Evolutionary conservation across 2,329 filamentous ascomycete species (phyloP), one percentile per base, ranked within the genome.

Genomic region (Aspergillus carbonarius): DNA sequence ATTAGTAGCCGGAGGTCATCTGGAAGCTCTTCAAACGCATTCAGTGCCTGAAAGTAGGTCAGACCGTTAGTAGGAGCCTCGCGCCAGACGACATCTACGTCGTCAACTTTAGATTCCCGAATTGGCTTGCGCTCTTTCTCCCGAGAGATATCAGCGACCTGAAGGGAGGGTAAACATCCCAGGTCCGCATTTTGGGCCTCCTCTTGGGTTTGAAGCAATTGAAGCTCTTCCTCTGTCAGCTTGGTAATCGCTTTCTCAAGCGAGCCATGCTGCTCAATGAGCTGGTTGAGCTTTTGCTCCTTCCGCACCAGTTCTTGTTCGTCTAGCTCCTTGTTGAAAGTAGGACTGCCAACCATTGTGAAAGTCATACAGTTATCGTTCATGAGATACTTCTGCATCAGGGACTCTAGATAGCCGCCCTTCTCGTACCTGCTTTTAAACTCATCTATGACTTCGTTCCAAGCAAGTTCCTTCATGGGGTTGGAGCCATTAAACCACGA

Each of bases 401-500:
- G 78, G 1, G 85, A 81, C 71, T 98, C 93, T 3, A 99, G 81
- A 69, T 98, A 98, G 34, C 85, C 85, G 2, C 88, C 90, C 70
- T 91, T 81, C 1, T 87, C 86, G 65, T 93, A 88, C 68, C 87
- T 85, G 1, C 83, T 78, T 76, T 96, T 89, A 77, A 99, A 99
- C 5, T 87, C 87, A 25, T 88, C 81, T 3, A 98, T 88, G 0
- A 91, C 92, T 44, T 95, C 89, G 67, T 96, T 95, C 92, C 93
- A 98, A 2, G 92, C 89, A 35, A 99, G 80, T 12, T 91, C 88
- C 64, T 96, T 88, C 75, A 98, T 96, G 0, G 95, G 93, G 72
- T 98, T 91, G 3, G 92, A 87, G 5, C 93, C 95, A 58, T 95
- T 96, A 76, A 99, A 98, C 95, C 95, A 99, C 59, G 90, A 88